Conservation (phyloP, 2,329 filamentous ascomycete species). For the Monilinia fructicola region DNA sequence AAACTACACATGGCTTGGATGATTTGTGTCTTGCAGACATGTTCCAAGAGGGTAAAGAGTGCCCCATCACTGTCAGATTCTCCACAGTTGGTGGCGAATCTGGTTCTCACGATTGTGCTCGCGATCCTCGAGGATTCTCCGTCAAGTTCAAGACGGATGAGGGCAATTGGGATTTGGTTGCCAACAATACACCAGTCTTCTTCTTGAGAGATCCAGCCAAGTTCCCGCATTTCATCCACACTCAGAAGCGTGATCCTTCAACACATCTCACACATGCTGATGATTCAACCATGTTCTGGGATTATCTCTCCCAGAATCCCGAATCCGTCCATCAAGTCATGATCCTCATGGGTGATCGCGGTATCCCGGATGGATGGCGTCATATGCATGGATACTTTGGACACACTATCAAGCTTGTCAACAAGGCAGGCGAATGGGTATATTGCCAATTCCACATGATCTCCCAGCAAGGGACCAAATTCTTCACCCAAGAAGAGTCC, state of each 20-base stretch:
- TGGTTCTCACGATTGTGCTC: conserved; percentile 68
- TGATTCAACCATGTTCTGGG: conserved; percentile 48
- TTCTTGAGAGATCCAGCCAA: conserved; percentile 73
- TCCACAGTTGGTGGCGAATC: conserved; percentile 75
- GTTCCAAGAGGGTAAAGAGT: conserved; percentile 65
- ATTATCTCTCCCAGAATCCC: conserved; percentile 45
- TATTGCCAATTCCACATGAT: conserved; percentile 56
- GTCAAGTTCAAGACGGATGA: conserved; percentile 73
- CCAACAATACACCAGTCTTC: conserved; percentile 73
- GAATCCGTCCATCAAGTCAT: conserved; percentile 59
- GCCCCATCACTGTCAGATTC: conserved; percentile 65
- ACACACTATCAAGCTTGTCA: conserved; percentile 56
- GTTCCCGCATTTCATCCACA: conserved; percentile 72
- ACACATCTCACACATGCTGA: conserved; percentile 64
- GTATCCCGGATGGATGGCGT: conserved; percentile 54
- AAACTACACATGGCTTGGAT: conserved; percentile 51
- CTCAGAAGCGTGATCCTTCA: conserved; percentile 70
- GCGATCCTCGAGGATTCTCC: conserved; percentile 71
- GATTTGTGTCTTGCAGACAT: conserved; percentile 54
- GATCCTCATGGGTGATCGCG: conserved; percentile 57
- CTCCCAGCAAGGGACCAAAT: conserved; percentile 53
- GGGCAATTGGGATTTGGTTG: conserved; percentile 72
- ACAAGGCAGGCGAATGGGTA: conserved; percentile 53
- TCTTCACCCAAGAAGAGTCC: conserved; percentile 51
- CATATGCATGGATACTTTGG: conserved; percentile 56